Percentiles rank a stretch among this genome's conserved stretches.
phyloP scores from a whole-genome alignment of 805 yeast genomes.

The Candida vaughaniae region DNA sequence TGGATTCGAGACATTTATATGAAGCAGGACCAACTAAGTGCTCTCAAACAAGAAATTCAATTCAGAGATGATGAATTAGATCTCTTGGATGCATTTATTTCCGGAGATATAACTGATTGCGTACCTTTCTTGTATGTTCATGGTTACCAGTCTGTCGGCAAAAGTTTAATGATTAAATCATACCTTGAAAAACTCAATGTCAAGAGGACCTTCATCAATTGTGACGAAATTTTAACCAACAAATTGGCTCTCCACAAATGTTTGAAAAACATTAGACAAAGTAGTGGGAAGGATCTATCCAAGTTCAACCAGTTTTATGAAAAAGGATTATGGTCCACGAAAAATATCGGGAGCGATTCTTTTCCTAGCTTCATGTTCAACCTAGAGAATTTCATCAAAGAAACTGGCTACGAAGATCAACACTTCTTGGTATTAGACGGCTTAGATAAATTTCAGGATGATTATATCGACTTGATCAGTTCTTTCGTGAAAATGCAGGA shows the following conservation, averaged over 20 bases:
- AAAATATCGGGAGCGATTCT: conserved; percentile 36
- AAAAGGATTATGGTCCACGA: conserved; percentile 26
- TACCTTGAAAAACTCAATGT: conserved; percentile 30
- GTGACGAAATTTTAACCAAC: conserved; percentile 46
- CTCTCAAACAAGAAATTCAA: conserved; percentile 1
- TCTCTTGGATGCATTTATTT: conserved; percentile 34
- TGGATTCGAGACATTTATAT: too few relatives aligned
- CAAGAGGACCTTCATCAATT: conserved; percentile 31
- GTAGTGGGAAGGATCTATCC: conserved; percentile 29
- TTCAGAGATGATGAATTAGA: conserved; percentile 35
- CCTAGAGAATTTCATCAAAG: conserved; percentile 37
- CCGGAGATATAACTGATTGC: conserved; percentile 24
- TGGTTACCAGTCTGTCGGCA: conserved; percentile 52
- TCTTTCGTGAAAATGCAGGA: conserved; percentile 46
- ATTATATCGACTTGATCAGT: conserved; percentile 37
- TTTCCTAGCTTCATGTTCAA: conserved; percentile 40
- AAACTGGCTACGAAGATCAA: conserved; percentile 27
- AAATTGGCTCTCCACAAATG: conserved; percentile 43
- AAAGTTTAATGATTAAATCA: conserved; percentile 35
- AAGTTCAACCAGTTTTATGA: conserved; percentile 20
- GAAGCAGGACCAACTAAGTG: neutral
- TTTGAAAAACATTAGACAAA: conserved; percentile 34
- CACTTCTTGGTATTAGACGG: conserved; percentile 49
- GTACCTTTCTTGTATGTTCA: conserved; percentile 43
- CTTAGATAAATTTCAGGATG: conserved; percentile 47